Evolutionary conservation across 371 early-diverging fungal species (phyloP), one percentile per base, ranked within the genome.

Genomic region (Paraphysoderma sedebokerense): DNA sequence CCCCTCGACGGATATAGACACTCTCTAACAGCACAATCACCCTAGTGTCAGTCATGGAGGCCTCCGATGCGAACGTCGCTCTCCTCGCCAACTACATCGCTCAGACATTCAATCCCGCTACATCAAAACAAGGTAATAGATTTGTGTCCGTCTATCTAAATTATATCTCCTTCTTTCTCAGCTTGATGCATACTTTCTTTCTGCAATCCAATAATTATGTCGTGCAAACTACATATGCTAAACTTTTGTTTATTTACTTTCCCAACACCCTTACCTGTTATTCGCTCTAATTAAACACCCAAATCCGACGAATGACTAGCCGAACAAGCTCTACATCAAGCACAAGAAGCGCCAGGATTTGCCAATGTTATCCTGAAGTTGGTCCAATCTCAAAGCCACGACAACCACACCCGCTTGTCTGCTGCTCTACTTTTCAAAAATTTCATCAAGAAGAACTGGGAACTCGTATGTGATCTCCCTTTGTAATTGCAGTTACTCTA

Each of bases 401-500:
- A 68, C 46, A 49, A 55, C 26, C 72, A 70, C 30, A 62, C 85
- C 12, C 75, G 89, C 32, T 76, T 88, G 49, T 77, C 92, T 3
- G 85, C 81, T 12, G 76, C 88, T 17, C 59, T 98, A 31, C 81
- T 82, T 53, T 92, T 98, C 62, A 98, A 98, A 62, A 98, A 98
- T 61, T 88, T 77, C 60, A 63, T 92, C 53, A 83, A 84, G 51
- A 75, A 82, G 49, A 60, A 81, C 52, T 98, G 98, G 98, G 69
- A 68, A 29, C 62, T 63, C 56, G 89, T 85, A 71, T 52, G 59
- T 44, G 20, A 39, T 35, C 33, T 38, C 31, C 20, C 44, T 9
- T 51, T 36, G 26, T n/a, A 20, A 8, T 41, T 48, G 42, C 5
- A 4, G 32, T 38, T 15, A 8, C 24, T 13, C 26, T 58, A 51